Evolutionary conservation across 108 stramenopile species (phyloP).

Genomic region (Schizochytrium sp.): DNA sequence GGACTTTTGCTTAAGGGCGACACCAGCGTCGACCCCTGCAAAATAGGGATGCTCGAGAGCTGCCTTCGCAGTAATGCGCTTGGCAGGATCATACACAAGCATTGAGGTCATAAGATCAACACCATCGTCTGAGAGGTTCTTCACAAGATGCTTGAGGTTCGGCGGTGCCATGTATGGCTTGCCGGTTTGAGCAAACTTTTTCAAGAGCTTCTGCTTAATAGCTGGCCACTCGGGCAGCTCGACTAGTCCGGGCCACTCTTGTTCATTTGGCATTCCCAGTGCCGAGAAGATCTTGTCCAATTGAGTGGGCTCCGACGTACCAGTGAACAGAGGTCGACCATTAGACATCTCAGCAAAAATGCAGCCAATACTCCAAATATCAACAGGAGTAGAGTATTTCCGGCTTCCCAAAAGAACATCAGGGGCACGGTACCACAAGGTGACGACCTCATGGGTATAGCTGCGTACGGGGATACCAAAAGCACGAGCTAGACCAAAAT

Average conservation of each 20-base stretch:
- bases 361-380: constrained; percentile 98
- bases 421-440: constrained; percentile 95
- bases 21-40: constrained; percentile 47
- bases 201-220: constrained; percentile 22
- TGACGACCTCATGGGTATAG: constrained; percentile 93
- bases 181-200: constrained; percentile 82
- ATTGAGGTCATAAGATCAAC: constrained; percentile 87
- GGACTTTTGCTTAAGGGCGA: background rate
- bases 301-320: constrained; percentile 84
- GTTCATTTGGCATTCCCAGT: constrained; percentile 84
- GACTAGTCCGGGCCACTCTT: constrained; percentile 81
- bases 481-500: constrained; percentile 89
- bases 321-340: constrained; percentile 84
- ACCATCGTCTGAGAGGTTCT: constrained; percentile 82
- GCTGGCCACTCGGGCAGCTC: constrained; percentile 83
- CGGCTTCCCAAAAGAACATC: constrained; percentile 89
- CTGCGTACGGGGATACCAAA: constrained; percentile 69
- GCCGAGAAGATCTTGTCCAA: constrained; percentile 85
- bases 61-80: constrained; percentile 88
- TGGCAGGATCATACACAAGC: constrained; percentile 91
- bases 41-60: constrained; percentile 96
- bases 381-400: constrained; percentile 88
- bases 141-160: constrained; percentile 85
- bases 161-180: constrained; percentile 86
- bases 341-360: constrained; percentile 91